Percentiles rank a stretch among this genome's conserved stretches.
Conservation (phyloP, 345 rosid genomes). For the Eucalyptus marginata region DNA sequence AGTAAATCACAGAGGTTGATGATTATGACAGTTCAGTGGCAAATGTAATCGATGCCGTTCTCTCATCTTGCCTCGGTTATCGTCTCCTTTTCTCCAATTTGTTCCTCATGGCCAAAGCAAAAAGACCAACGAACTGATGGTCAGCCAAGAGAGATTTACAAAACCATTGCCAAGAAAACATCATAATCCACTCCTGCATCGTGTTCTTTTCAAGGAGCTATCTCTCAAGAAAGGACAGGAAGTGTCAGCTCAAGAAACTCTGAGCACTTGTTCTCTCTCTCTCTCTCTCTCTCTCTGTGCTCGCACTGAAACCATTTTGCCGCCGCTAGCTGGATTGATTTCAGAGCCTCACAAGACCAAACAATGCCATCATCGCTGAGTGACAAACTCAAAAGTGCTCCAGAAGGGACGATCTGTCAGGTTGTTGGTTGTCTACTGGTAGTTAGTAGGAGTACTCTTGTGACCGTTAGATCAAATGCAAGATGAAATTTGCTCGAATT, state of each 20-base stretch:
- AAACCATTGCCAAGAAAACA: neutral
- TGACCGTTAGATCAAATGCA: neutral
- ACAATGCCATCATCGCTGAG: neutral
- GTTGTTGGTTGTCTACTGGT: neutral
- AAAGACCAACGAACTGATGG: neutral
- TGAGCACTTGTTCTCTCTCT: neutral
- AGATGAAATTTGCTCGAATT: neutral
- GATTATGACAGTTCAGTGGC: neutral
- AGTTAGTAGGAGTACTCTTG: neutral
- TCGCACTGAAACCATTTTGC: neutral
- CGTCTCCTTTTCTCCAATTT: neutral
- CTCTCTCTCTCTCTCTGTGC: no score
- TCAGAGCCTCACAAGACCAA: neutral
- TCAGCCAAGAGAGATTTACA: neutral
- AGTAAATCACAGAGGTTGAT: neutral
- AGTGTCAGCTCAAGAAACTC: neutral
- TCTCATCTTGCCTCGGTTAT: neutral
- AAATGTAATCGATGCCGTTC: neutral
- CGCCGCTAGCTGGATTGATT: rapidly evolving
- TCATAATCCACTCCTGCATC: neutral
- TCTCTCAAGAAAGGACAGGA: neutral
- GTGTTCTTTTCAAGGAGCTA: neutral
- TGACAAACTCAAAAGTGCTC: neutral
- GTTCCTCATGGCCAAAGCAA: neutral
- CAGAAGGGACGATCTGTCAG: neutral